phyloP scores from a whole-genome alignment of 306 rosid genomes.

The Dryas drummondii region DNA sequence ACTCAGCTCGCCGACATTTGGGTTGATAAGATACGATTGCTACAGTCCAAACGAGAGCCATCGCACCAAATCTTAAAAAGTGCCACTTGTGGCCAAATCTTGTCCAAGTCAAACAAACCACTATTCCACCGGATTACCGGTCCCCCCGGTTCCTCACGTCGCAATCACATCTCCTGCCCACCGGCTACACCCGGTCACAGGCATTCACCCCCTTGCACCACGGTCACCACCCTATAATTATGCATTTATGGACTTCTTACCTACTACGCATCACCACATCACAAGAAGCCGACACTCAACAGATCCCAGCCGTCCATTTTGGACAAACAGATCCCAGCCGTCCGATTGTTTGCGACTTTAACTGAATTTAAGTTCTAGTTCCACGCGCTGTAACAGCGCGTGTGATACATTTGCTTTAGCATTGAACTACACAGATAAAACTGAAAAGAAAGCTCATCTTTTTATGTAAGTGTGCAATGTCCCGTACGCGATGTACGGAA shows the following conservation, averaged over 20 bases:
- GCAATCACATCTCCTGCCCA: background rate
- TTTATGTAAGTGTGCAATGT: background rate
- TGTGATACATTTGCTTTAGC: background rate
- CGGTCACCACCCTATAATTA: background rate
- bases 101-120: constrained; percentile 41
- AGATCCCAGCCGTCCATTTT: background rate
- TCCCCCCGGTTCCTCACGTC: background rate
- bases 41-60: constrained; percentile 30
- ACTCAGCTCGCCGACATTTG: constrained; percentile 47
- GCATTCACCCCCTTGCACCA: background rate
- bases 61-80: constrained; percentile 42
- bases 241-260: constrained; percentile 21
- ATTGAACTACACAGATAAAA: background rate
- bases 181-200: constrained; percentile 35
- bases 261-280: constrained; percentile 15
- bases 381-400: background rate
- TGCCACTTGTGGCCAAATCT: constrained; percentile 44
- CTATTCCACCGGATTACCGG: constrained; percentile 25
- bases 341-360: background rate
- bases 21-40: constrained; percentile 25
- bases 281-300: background rate
- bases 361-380: background rate
- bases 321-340: background rate
- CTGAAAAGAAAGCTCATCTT: background rate
- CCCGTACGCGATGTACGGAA: background rate